phyloP scores from a whole-genome alignment of 148 eudicot genomes.

The Vaccinium macrocarpon region DNA sequence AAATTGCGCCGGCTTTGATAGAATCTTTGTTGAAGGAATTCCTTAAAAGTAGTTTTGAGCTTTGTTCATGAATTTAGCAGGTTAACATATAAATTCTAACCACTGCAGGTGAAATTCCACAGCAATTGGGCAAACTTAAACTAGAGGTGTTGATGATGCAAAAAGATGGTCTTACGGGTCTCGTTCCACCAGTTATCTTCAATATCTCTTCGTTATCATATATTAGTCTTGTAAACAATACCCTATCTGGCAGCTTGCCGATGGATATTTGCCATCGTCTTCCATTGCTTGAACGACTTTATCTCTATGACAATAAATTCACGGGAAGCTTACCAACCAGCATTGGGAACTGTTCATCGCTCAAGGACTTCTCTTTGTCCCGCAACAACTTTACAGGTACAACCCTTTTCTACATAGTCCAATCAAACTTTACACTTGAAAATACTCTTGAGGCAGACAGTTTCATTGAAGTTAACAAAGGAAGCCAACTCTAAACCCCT shows the following conservation, averaged over 20 bases:
- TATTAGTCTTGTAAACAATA: conserved; percentile 15
- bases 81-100: not conserved
- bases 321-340: conserved; percentile 8
- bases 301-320: conserved; percentile 12
- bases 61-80: not conserved
- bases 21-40: not conserved
- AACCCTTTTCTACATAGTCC: not conserved
- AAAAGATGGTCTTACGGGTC: conserved; percentile 13
- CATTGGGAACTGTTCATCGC: conserved; percentile 8
- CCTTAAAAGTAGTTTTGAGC: not conserved
- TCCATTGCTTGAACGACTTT: conserved; percentile 15
- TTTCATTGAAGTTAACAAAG: not conserved
- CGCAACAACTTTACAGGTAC: conserved; percentile 8
- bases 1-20: too few species aligned
- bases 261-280: conserved; percentile 18
- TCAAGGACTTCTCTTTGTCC: conserved; percentile 3
- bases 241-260: conserved; percentile 16
- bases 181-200: conserved; percentile 23
- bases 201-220: conserved; percentile 20
- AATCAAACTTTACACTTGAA: not conserved
- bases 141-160: not conserved
- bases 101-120: conserved; percentile 6
- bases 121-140: not conserved
- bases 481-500: not conserved
- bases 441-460: not conserved